Base-by-base conservation (phyloP, 2,329 filamentous ascomycete genomes). In the Cylindrodendrum hubeiense region DNA sequence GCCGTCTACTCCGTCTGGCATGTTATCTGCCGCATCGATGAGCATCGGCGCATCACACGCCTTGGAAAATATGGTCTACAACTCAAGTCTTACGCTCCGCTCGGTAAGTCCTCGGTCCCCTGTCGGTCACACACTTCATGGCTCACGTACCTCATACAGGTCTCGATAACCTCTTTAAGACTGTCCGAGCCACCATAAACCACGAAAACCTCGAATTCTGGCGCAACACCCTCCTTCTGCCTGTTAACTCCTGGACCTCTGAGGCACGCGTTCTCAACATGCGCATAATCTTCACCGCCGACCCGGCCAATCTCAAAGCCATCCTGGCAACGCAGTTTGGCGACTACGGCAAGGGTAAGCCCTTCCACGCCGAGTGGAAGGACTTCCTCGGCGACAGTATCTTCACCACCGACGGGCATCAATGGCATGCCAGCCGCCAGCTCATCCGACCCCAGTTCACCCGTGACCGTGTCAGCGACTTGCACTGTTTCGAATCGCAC, bases 291-390 rank as follows among this genome's bases (percentile, higher is more conserved):
- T 86, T 96, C 74, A 97, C 95, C 0, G 87, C 88, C 5, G 94
- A 97, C 71, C 92, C 92, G 0, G 93, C 97, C 74, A 97, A 97
- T 76, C 92, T 97, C 82, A 97, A 97, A 79, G 93, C 95, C 6
- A 86, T 98, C 22, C 84, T 98, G n/a, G 93, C 94, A 0, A 92
- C 91, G 1, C 93, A 97, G 75, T 98, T 98, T 75, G 60, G 71
- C 43, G 93, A 97, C 75, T 98, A 90, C 76, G 95, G 94, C 72
- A 94, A 97, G 77, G 94, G 94, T 7, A 80, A 89, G 67, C 79
- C 84, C 22, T 97, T 97, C 80, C 91, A 95, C 72, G 71, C 79
- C 9, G 91, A 94, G 55, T 97, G 92, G 91, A 85, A 88, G 62
- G 87, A 90, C 15, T 97, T 93, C 68, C 82, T 97, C 21, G 92